These are phyloP conservation scores for Pholiota conissans DNA, from an alignment of 768 basidiomycete species.

Conservation along the genomic window DNA sequence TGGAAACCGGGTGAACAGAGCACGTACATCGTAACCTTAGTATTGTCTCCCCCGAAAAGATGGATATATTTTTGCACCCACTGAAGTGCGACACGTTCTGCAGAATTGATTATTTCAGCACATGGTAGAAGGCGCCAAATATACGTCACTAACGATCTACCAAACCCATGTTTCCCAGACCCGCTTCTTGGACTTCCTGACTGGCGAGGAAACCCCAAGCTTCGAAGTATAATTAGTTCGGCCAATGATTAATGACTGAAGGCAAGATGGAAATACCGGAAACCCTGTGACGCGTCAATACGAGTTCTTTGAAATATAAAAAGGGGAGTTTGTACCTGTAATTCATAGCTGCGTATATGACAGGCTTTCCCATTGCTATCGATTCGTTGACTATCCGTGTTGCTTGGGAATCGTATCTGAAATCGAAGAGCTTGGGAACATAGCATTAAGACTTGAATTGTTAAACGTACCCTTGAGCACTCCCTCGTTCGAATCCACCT, in stretches of 20 bases:
- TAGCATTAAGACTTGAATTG: neutral
- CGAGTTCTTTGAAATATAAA: neutral
- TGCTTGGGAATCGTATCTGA: slow-evolving; percentile 39
- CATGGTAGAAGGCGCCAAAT: neutral
- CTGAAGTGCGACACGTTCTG: slow-evolving; percentile 42
- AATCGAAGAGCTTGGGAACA: neutral
- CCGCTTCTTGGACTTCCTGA: slow-evolving; percentile 27
- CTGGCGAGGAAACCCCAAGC: slow-evolving; percentile 33
- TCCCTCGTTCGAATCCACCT: slow-evolving; percentile 29
- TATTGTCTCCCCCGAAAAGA: slow-evolving; percentile 56
- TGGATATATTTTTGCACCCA: slow-evolving; percentile 60
- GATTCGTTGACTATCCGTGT: slow-evolving; percentile 42
- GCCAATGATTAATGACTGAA: no score
- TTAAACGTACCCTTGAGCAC: slow-evolving; percentile 16
- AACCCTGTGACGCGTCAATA: slow-evolving; percentile 12
- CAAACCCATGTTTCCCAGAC: slow-evolving; percentile 28
- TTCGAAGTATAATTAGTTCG: neutral
- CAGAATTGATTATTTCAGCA: neutral
- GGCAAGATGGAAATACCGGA: no score
- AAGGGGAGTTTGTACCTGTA: slow-evolving; percentile 32
- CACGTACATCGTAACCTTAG: slow-evolving; percentile 43
- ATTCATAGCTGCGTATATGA: slow-evolving; percentile 56
- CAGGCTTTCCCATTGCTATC: slow-evolving; percentile 39
- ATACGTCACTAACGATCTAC: slow-evolving; percentile 27
- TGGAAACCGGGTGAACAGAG: no score